Evolutionary conservation across 306 rosid genomes (phyloP), one percentile per base, ranked within the genome.

Genomic region (Erythrophleum fordii): DNA sequence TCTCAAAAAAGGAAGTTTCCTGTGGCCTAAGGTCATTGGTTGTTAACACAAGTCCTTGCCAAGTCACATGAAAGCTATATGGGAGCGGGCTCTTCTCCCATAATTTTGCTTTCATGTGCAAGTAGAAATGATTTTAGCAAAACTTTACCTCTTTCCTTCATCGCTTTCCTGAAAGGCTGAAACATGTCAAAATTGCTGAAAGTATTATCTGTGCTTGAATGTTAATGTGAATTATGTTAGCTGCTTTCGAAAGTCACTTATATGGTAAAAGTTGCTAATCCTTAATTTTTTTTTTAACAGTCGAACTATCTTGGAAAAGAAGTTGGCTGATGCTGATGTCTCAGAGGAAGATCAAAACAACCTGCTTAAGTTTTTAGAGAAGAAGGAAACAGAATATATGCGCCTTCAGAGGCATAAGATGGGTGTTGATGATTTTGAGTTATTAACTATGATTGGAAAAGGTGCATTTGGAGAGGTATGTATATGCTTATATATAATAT

Each of bases 381-480:
- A 93, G 92, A 96, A 96, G 87, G 99, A 96, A 85, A 93, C 99
- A 1, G 99, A 96, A 75, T 96, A 96, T 80, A 96, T 96, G 98
- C 98, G 99, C 66, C 92, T 93, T 77, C 97, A 96, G 82, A 93
- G 99, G 90, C 97, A 92, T 86, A 96, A 96, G 85, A 96, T 96
- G 98, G 98, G 97, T 7, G 96, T 87, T 64, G 97, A 90, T 81
- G 97, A 96, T 87, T 96, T 96, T 78, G 98, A 92, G 86, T 80
- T 93, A 87, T 78, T 96, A 87, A 92, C 99, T 77, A 96, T 96
- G 95, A 96, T 96, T 13, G 99, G 99, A 35, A 96, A 88, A 86
- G 99, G 99, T 48, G 99, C 99, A 83, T 96, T 96, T 83, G 99
- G 99, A 51, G 99, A 96, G 99, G 99, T 95, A 90, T 79, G 79